These are phyloP conservation scores for Cryphonectria carpinicola DNA, from an alignment of 2,329 filamentous ascomycete genomes.

Conservation along the genomic window DNA sequence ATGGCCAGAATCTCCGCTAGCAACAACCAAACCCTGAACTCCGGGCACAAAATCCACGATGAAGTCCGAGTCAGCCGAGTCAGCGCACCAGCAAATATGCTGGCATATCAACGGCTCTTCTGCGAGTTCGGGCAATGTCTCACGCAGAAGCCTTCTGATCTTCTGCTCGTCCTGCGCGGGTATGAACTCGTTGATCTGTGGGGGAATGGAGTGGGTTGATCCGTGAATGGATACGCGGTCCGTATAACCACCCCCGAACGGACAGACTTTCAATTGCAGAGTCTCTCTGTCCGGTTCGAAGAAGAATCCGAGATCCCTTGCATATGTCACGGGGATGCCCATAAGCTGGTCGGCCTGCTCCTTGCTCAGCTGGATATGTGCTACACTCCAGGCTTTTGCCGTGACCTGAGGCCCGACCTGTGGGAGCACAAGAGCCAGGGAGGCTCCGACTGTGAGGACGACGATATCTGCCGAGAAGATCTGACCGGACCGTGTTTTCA, in stretches of 20 bases:
- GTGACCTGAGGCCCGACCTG: conserved; percentile 53
- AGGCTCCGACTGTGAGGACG: conserved; percentile 58
- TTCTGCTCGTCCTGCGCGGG: conserved; percentile 56
- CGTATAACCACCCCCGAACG: conserved; percentile 61
- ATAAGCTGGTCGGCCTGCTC: conserved; percentile 57
- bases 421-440: conserved; percentile 50
- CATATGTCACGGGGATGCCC: conserved; percentile 64
- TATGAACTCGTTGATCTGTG: conserved; percentile 50
- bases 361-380: conserved; percentile 60
- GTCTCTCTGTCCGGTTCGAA: conserved; percentile 66
- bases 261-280: conserved; percentile 62
- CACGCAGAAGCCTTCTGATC: conserved; percentile 52
- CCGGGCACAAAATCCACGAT: conserved; percentile 62
- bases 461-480: conserved; percentile 43
- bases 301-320: conserved; percentile 66
- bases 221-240: conserved; percentile 41
- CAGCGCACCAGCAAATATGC: conserved; percentile 67
- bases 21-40: conserved; percentile 51
- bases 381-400: conserved; percentile 63
- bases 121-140: conserved; percentile 57
- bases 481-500: conserved; percentile 34
- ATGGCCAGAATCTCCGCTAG: conserved; percentile 64
- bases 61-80: conserved; percentile 63
- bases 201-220: conserved; percentile 43
- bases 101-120: conserved; percentile 60